A percentile compares a stretch with the other conserved stretches of the same genome.
Evolutionary conservation across 208 protist species (phyloP).

Genomic region (Angomonas desouzai): DNA sequence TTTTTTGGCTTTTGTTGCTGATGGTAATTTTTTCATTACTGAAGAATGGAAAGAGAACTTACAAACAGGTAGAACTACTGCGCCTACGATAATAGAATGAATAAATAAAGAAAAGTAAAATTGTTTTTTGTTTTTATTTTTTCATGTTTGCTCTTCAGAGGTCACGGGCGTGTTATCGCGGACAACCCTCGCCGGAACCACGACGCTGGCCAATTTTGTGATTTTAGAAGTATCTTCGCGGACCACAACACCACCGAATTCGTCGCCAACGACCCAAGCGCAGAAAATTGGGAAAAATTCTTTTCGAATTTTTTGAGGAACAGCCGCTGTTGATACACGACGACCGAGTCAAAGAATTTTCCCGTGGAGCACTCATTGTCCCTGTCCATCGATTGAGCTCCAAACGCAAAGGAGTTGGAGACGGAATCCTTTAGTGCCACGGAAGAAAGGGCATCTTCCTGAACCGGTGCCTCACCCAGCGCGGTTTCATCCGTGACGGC

Average conservation of each 20-base stretch:
- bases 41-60: too few relatives aligned
- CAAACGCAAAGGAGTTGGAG: slow-evolving; percentile 14
- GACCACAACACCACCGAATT: slow-evolving; percentile 67
- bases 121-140: background rate
- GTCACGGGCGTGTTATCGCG: slow-evolving; percentile 13
- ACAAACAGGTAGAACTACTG: background rate
- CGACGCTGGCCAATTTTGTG: slow-evolving; percentile 58
- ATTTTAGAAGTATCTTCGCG: slow-evolving; percentile 80
- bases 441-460: slow-evolving; percentile 18
- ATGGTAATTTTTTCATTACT: too few relatives aligned
- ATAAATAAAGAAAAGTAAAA: background rate
- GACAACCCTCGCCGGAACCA: slow-evolving; percentile 61
- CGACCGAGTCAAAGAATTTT: slow-evolving; percentile 58
- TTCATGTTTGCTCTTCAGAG: background rate
- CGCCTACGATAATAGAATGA: background rate
- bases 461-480: slow-evolving; percentile 23
- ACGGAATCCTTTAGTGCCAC: slow-evolving; percentile 7
- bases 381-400: slow-evolving; percentile 36
- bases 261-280: slow-evolving; percentile 65
- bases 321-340: slow-evolving; percentile 63
- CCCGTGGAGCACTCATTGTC: slow-evolving; percentile 49
- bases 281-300: slow-evolving; percentile 81
- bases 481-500: slow-evolving; percentile 32
- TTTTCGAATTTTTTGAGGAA: slow-evolving; percentile 69
- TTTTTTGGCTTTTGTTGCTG: too few relatives aligned